Conservation (phyloP, 176 grass and related monocot species). For the Lolium rigidum region DNA sequence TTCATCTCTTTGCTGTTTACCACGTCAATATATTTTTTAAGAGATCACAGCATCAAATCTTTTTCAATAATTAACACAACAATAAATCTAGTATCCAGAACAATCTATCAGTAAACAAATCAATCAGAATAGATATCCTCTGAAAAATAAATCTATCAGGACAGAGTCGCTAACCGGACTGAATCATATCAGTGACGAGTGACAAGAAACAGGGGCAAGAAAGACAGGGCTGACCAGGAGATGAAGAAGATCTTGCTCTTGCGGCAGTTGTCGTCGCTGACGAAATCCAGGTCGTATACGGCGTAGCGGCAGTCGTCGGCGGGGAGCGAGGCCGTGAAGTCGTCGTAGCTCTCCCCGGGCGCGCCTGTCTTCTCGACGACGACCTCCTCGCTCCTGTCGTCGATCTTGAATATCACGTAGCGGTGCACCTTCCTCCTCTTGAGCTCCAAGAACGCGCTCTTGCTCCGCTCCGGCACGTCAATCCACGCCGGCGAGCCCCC, state of each 20-base stretch:
- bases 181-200: background rate
- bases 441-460: conserved; percentile 68
- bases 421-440: conserved; percentile 72
- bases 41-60: background rate
- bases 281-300: conserved; percentile 79
- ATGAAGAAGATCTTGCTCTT: conserved; percentile 90
- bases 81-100: background rate
- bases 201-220: background rate
- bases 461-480: conserved; percentile 60
- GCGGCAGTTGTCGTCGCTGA: conserved; percentile 72
- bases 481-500: conserved; percentile 58
- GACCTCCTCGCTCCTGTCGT: conserved; percentile 66
- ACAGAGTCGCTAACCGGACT: background rate
- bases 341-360: conserved; percentile 69
- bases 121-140: background rate
- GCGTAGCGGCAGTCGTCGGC: conserved; percentile 73
- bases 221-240: conserved; percentile 50
- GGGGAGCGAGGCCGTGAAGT: conserved; percentile 67
- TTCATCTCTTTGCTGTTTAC: background rate
- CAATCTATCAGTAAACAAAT: background rate
- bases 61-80: background rate
- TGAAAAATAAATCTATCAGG: background rate
- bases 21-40: background rate
- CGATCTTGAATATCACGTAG: conserved; percentile 82
- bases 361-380: conserved; percentile 67